phyloP scores from a whole-genome alignment of 2,329 filamentous ascomycete genomes.

The Fusarium veterinarium region DNA sequence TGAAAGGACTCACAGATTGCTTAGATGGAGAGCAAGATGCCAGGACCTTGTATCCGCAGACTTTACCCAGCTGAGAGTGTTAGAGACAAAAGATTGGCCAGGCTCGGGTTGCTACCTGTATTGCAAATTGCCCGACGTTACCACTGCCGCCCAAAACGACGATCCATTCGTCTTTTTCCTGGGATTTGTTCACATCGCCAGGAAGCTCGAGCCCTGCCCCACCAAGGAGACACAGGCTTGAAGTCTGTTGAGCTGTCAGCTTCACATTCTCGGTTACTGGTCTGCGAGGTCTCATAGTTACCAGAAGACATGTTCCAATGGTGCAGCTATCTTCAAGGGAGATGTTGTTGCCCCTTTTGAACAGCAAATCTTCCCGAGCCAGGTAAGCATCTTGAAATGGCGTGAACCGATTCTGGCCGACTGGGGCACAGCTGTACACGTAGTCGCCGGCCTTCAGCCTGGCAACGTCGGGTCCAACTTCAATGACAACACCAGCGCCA shows the following conservation, averaged over 20 bases:
- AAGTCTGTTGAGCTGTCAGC: constrained; percentile 39
- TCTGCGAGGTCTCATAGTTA: constrained; percentile 19
- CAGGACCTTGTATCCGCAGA: constrained; percentile 53
- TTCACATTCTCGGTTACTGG: neutral
- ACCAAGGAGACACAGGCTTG: constrained; percentile 48
- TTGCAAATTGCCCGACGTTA: constrained; percentile 50
- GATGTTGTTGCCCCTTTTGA: constrained; percentile 46
- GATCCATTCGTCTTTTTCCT: constrained; percentile 50
- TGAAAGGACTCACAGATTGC: constrained; percentile 26
- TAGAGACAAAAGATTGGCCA: neutral
- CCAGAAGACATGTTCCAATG: constrained; percentile 51
- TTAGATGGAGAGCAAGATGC: constrained; percentile 51
- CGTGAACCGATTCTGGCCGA: constrained; percentile 48
- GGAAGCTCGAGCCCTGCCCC: constrained; percentile 44
- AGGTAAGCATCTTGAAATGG: constrained; percentile 55
- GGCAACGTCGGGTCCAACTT: constrained; percentile 44
- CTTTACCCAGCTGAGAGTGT: constrained; percentile 46
- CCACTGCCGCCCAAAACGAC: constrained; percentile 52
- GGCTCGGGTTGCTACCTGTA: constrained; percentile 39
- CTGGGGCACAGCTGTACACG: constrained; percentile 50
- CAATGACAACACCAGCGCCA: constrained; percentile 49
- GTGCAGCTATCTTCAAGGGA: constrained; percentile 48
- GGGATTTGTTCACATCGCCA: constrained; percentile 8
- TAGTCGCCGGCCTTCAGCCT: constrained; percentile 50
- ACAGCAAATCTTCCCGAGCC: constrained; percentile 50